A percentile compares a stretch with the other conserved stretches of the same genome.
Evolutionary conservation across 768 basidiomycete genomes (phyloP).

Genomic region (Nevesoporus exiguus): DNA sequence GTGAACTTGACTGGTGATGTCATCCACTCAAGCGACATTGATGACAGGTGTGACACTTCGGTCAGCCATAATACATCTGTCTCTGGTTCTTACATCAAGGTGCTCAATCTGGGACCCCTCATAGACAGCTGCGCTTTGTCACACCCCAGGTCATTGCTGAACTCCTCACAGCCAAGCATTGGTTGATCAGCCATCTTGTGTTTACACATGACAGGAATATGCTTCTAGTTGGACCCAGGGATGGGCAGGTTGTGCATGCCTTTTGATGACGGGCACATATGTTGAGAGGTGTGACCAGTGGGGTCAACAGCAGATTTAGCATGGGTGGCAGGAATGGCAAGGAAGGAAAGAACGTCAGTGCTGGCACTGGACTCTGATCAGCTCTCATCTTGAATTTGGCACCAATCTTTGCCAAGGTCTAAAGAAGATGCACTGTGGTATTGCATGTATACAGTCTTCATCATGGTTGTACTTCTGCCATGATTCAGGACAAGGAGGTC

Average conservation of each 20-base stretch:
- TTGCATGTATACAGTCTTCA: constrained; percentile 68
- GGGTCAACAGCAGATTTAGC: neutral
- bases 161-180: constrained; percentile 47
- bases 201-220: constrained; percentile 55
- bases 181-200: constrained; percentile 42
- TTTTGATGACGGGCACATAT: constrained; percentile 34
- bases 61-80: constrained; percentile 11
- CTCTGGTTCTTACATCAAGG: constrained; percentile 46
- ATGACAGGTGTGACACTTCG: constrained; percentile 9
- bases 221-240: constrained; percentile 47
- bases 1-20: constrained; percentile 5
- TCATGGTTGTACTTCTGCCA: constrained; percentile 65
- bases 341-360: neutral
- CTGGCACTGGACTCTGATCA: neutral
- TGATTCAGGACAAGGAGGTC: constrained; percentile 48
- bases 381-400: constrained; percentile 2
- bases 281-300: constrained; percentile 9
- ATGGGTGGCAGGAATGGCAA: neutral
- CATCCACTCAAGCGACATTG: constrained; percentile 11
- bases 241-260: constrained; percentile 53
- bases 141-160: constrained; percentile 39
- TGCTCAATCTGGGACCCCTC: too few species aligned
- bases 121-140: constrained; percentile 21
- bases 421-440: constrained; percentile 35
- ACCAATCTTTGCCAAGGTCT: neutral